Percentiles rank a stretch among this genome's conserved stretches.
Conservation (phyloP, 2,329 filamentous ascomycete species). For the Chaetomiaceae sp. region DNA sequence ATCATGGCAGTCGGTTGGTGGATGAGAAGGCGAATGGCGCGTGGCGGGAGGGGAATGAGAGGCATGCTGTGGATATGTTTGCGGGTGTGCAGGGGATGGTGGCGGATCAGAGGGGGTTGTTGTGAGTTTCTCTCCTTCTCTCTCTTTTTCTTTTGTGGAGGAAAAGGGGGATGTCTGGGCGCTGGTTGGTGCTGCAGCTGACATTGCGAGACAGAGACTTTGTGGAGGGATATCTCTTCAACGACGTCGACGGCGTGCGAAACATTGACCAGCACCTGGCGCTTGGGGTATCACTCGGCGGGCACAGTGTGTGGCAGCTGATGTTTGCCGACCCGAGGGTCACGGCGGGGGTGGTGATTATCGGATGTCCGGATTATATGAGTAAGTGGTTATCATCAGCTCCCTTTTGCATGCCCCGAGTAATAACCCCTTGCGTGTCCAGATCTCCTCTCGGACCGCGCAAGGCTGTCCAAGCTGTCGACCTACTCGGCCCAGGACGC, state of each 20-base stretch:
- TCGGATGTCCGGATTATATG: constrained; percentile 86
- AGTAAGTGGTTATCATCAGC: no score
- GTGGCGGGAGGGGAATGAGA: constrained; percentile 73
- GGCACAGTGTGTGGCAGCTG: constrained; percentile 81
- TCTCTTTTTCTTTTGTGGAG: background rate
- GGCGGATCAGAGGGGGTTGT: constrained; percentile 67
- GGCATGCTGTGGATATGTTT: constrained; percentile 91
- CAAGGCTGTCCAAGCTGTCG: constrained; percentile 60
- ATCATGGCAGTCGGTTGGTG: constrained; percentile 74
- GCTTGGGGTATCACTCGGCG: constrained; percentile 80
- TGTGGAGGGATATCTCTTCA: constrained; percentile 69
- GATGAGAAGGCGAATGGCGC: constrained; percentile 65
- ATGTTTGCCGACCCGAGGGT: constrained; percentile 75
- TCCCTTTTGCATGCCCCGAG: no score
- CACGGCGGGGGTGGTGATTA: constrained; percentile 70
- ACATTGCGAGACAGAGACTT: constrained; percentile 47
- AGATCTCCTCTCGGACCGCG: constrained; percentile 72
- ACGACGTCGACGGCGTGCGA: constrained; percentile 35
- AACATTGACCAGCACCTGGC: constrained; percentile 62
- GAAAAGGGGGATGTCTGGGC: background rate
- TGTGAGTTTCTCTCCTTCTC: constrained; percentile 40
- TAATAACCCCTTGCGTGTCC: background rate
- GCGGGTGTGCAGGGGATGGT: constrained; percentile 68
- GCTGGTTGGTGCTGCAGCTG: no score
- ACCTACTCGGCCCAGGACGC: constrained; percentile 54